These are phyloP conservation scores for Escallonia rubra DNA, from an alignment of 129 eudicot genomes.

Conservation along the genomic window DNA sequence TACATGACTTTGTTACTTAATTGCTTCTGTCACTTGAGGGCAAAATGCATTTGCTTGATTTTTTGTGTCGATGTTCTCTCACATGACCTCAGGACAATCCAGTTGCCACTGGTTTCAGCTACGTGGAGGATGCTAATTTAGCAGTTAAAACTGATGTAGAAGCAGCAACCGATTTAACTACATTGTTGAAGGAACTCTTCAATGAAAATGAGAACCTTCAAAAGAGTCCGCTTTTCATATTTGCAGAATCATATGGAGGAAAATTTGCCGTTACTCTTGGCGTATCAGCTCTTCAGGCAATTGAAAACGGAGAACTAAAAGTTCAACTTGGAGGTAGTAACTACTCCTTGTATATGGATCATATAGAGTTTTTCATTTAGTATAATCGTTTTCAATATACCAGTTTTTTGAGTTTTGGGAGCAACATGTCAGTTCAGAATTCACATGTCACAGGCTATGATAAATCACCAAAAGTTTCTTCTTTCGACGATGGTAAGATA, in stretches of 20 bases:
- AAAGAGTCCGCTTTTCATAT: constrained; percentile 35
- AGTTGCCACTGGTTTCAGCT: constrained; percentile 62
- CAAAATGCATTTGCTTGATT: background rate
- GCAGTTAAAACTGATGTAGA: constrained; percentile 50
- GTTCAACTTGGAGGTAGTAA: constrained; percentile 48
- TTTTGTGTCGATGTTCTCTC: background rate
- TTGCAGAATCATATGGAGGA: constrained; percentile 58
- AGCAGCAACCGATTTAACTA: constrained; percentile 45
- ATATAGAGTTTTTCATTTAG: no score
- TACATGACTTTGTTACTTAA: no score
- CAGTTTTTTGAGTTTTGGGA: no score
- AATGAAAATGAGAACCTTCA: constrained; percentile 25
- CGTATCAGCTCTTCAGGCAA: constrained; percentile 26
- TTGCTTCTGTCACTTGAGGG: no score
- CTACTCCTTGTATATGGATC: no score
- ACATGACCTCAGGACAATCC: constrained; percentile 62
- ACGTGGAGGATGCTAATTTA: constrained; percentile 37
- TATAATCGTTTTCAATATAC: no score
- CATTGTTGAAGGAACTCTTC: constrained; percentile 30
- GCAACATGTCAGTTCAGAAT: no score
- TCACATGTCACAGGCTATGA: no score
- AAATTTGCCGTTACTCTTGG: constrained; percentile 49
- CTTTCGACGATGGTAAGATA: no score
- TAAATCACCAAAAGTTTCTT: no score
- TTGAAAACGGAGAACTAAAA: constrained; percentile 22